phyloP scores from a whole-genome alignment of 495 filamentous ascomycete species.

The Beverwykella pulmonaria region DNA sequence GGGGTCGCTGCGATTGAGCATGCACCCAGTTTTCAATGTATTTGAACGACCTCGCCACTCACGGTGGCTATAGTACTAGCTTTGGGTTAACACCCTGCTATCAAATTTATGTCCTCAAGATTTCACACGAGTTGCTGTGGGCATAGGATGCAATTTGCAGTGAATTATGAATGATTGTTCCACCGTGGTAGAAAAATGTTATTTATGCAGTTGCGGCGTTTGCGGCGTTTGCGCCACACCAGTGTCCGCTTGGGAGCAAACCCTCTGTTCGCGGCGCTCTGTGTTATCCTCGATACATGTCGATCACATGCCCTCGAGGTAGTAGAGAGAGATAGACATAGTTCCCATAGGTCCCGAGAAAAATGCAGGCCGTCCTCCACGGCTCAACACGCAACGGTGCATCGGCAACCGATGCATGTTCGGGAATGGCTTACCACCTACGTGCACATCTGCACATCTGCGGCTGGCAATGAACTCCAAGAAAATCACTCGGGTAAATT shows the following conservation, averaged over 20 bases:
- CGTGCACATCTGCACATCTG: not conserved
- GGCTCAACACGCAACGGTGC: not conserved
- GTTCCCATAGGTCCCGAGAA: conserved; percentile 2
- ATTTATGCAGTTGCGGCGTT: too few species aligned
- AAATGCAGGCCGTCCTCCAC: not conserved
- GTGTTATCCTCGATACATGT: too few species aligned
- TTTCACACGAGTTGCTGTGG: not conserved
- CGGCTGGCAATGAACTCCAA: not conserved
- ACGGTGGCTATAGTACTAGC: conserved; percentile 16
- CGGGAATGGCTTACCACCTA: conserved; percentile 1
- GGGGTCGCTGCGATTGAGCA: conserved; percentile 6
- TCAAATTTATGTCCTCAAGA: not conserved
- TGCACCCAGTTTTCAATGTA: conserved; percentile 13
- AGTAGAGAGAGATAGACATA: too few species aligned
- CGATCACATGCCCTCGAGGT: too few species aligned
- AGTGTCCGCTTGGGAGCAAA: too few species aligned
- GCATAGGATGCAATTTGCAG: not conserved
- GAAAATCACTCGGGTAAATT: not conserved
- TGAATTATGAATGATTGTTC: not conserved
- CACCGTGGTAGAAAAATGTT: too few species aligned
- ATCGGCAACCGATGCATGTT: conserved; percentile 10
- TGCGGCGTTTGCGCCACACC: too few species aligned
- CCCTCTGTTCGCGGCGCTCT: too few species aligned
- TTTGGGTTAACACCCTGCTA: not conserved
- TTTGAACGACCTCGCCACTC: conserved; percentile 10